A percentile compares a stretch with the other conserved stretches of the same genome.
phyloP scores from a whole-genome alignment of 1,284 basidiomycete species.

The Trichosporon asahii region DNA sequence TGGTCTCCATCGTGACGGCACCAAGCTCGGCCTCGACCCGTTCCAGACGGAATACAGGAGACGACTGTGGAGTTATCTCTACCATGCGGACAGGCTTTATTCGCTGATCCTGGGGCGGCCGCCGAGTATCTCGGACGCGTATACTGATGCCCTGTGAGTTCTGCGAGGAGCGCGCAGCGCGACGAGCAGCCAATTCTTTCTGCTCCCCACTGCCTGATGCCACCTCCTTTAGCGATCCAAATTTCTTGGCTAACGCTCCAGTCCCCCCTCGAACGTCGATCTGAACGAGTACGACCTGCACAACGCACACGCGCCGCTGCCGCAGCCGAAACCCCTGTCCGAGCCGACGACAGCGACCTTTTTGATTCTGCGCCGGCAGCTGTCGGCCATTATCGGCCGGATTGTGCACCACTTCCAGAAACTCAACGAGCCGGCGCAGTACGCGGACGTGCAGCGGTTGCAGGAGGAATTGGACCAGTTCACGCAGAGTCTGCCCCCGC shows the following conservation, averaged over 20 bases:
- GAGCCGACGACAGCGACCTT: conserved; percentile 80
- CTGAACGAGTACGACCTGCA: conserved; percentile 59
- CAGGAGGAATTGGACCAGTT: conserved; percentile 84
- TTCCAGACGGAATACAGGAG: conserved; percentile 82
- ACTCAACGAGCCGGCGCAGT: conserved; percentile 73
- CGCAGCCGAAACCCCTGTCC: conserved; percentile 48
- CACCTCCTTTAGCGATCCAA: too few species aligned
- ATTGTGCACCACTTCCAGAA: conserved; percentile 96
- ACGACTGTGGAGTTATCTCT: conserved; percentile 88
- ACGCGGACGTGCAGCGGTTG: conserved; percentile 75
- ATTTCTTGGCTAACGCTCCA: too few species aligned
- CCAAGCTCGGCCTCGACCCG: conserved; percentile 63
- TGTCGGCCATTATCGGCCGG: conserved; percentile 80
- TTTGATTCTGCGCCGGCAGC: conserved; percentile 76
- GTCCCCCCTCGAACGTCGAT: conserved; percentile 77
- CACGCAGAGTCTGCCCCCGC: conserved; percentile 67
- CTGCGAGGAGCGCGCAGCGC: not conserved
- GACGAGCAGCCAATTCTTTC: too few species aligned
- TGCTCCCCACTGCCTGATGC: not conserved
- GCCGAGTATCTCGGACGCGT: conserved; percentile 58
- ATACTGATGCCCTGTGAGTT: conserved; percentile 49
- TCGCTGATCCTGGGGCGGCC: conserved; percentile 88
- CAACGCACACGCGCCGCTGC: conserved; percentile 28
- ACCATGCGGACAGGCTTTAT: conserved; percentile 74
- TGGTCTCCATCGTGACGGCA: conserved; percentile 85